A percentile compares a stretch with the other conserved stretches of the same genome.
phyloP scores from a whole-genome alignment of 345 rosid genomes.

The Citrus inodora region DNA sequence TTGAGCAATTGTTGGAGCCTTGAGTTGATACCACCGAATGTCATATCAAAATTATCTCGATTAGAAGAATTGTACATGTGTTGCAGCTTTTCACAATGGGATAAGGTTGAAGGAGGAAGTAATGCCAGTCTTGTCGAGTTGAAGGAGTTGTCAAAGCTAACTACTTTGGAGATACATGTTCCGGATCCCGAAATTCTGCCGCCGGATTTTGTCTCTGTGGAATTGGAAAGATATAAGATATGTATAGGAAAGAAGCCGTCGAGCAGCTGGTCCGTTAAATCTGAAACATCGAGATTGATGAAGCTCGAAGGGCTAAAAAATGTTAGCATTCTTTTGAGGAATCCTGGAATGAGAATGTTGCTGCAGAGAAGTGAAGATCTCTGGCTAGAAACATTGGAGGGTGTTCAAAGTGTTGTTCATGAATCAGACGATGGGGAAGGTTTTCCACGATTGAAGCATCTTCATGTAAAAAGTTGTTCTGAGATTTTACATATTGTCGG shows the following conservation, averaged over 20 bases:
- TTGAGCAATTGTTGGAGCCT: slow-evolving; percentile 6
- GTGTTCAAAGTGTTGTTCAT: background rate
- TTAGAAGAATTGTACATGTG: slow-evolving; percentile 24
- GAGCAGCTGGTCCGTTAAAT: too few species aligned
- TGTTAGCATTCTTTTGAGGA: background rate
- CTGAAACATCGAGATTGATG: background rate
- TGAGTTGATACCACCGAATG: slow-evolving; percentile 12
- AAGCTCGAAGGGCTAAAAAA: rapidly evolving
- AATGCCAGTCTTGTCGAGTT: slow-evolving; percentile 25
- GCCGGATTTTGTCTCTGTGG: background rate
- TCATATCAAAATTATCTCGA: slow-evolving; percentile 2
- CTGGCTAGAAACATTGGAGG: too few species aligned
- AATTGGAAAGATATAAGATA: background rate
- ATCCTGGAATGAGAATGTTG: background rate
- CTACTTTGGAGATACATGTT: background rate
- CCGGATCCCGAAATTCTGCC: background rate
- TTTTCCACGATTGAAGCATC: slow-evolving; percentile 17
- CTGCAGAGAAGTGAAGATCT: slow-evolving; percentile 9
- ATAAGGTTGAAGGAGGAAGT: background rate
- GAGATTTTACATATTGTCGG: background rate
- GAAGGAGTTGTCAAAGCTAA: slow-evolving; percentile 3
- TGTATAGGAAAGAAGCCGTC: too few species aligned
- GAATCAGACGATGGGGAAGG: background rate
- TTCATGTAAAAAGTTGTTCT: background rate
- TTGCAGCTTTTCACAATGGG: slow-evolving; percentile 20